Evolutionary conservation across 176 grass and related monocot genomes (phyloP), one percentile per base, ranked within the genome.

Genomic region (Otatea glauca): DNA sequence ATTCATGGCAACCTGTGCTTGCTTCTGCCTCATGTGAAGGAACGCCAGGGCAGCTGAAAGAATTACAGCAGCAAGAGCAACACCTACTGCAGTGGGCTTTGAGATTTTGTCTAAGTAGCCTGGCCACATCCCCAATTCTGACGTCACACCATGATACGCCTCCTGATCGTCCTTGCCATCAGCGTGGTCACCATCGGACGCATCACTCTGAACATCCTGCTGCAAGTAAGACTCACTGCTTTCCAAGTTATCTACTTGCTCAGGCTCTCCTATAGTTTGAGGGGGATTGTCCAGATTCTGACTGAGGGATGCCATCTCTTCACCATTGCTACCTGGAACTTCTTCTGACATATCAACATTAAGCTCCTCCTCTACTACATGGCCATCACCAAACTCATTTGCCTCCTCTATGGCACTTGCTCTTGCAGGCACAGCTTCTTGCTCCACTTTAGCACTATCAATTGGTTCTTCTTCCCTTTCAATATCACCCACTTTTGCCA

Each of bases 21-120:
- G 88, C 49, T 76, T 94, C 70, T 75, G 68, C 80, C 87, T 88
- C 76, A 61, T 82, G 75, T 67, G 72, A 50, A 83, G 25, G n/a
- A 68, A 80, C 3, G 76, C 38, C 43, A 84, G 14, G 38, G 15
- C 74, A 44, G 90, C 78, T 32, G 82, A 37, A 72, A 92, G 53
- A 84, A 94, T 8, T 16, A 83, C 50, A 48, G 68, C 48, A 63
- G 43, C 80, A 39, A 90, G 74, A 68, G 80, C 71, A 55, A 83
- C 47, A 41, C 90, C 81, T 4, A 65, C 45, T 54, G 66, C 80
- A 71, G 74, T 27, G 63, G 81, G 45, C 37, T 63, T 71, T 32
- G 79, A 72, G 67, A 83, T 21, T 69, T 70, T 84, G 49, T 79
- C 50, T 66, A 77, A 15, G 61, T 78, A 81, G 65, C 58, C 25